Conservation (phyloP, 352 stramenopile species). For the Thalassiosira livingstoniorum region DNA sequence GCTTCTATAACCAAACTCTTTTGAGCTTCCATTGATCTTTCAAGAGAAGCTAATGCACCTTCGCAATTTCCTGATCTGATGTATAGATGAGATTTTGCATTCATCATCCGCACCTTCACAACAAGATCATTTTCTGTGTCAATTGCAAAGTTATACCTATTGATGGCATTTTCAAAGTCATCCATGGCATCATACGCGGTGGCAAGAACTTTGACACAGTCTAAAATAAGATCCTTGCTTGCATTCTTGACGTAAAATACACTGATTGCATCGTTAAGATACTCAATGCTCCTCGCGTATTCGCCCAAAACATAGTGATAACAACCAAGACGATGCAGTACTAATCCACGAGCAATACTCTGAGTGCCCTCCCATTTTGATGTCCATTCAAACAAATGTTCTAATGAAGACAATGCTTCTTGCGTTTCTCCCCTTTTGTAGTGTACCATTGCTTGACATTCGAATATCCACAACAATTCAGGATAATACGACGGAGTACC, state of each 20-base stretch:
- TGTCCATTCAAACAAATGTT: neutral
- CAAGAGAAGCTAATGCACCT: neutral
- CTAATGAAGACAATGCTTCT: neutral
- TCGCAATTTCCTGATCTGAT: neutral
- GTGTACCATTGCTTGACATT: neutral
- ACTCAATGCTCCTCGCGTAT: neutral
- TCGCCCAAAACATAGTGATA: neutral
- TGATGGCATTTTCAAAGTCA: neutral
- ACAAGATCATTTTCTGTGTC: conserved; percentile 4
- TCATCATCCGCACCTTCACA: conserved; percentile 2
- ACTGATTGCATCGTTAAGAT: neutral
- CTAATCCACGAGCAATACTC: neutral
- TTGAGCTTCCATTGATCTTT: conserved; percentile 6
- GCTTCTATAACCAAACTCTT: neutral
- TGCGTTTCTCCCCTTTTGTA: neutral
- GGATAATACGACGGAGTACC: neutral
- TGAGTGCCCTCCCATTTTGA: neutral
- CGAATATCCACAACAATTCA: neutral
- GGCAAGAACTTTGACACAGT: conserved; percentile 7
- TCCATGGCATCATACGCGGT: neutral
- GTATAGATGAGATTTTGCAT: conserved; percentile 7
- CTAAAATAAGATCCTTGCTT: neutral
- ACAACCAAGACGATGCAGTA: neutral
- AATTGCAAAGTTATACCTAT: conserved; percentile 5
- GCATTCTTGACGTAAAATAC: neutral